These are phyloP conservation scores for Sarcomyxa edulis DNA, from an alignment of 768 basidiomycete species.

Conservation along the genomic window DNA sequence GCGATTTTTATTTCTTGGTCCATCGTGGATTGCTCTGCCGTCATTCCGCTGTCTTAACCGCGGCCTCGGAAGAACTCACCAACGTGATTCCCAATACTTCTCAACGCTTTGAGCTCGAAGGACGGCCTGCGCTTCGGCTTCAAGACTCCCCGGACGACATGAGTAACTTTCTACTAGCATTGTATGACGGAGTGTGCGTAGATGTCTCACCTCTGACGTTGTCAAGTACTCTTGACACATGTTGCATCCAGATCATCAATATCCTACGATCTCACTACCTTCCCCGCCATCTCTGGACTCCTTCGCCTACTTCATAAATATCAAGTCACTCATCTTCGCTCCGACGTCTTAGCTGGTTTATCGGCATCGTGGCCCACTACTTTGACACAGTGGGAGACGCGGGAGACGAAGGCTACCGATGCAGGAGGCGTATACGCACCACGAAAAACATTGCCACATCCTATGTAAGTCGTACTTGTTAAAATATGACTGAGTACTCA, in stretches of 20 bases:
- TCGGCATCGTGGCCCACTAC: slow-evolving; percentile 52
- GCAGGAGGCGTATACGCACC: slow-evolving; percentile 49
- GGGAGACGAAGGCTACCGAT: slow-evolving; percentile 55
- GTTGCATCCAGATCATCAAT: slow-evolving; percentile 36
- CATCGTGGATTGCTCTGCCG: slow-evolving; percentile 62
- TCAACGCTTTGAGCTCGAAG: slow-evolving; percentile 39
- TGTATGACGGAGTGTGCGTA: slow-evolving; percentile 71
- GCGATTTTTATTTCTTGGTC: slow-evolving; percentile 57
- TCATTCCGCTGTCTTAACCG: slow-evolving; percentile 50
- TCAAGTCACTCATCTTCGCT: slow-evolving; percentile 50
- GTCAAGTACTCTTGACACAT: background rate
- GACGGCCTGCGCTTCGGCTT: slow-evolving; percentile 48
- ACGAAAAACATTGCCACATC: slow-evolving; percentile 54
- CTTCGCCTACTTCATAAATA: slow-evolving; percentile 64
- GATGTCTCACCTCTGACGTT: too few relatives aligned
- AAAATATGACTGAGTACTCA: slow-evolving; percentile 9
- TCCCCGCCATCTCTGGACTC: slow-evolving; percentile 47
- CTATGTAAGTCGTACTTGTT: slow-evolving; percentile 44
- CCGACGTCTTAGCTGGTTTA: slow-evolving; percentile 50
- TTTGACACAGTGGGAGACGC: slow-evolving; percentile 60
- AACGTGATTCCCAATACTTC: slow-evolving; percentile 22
- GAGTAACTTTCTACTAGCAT: slow-evolving; percentile 49
- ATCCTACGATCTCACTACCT: slow-evolving; percentile 43
- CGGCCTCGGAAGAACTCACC: slow-evolving; percentile 22
- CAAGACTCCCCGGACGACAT: slow-evolving; percentile 54